These are phyloP conservation scores for Eimeria necatrix DNA, from an alignment of 169 alveolate genomes.

Conservation along the genomic window DNA sequence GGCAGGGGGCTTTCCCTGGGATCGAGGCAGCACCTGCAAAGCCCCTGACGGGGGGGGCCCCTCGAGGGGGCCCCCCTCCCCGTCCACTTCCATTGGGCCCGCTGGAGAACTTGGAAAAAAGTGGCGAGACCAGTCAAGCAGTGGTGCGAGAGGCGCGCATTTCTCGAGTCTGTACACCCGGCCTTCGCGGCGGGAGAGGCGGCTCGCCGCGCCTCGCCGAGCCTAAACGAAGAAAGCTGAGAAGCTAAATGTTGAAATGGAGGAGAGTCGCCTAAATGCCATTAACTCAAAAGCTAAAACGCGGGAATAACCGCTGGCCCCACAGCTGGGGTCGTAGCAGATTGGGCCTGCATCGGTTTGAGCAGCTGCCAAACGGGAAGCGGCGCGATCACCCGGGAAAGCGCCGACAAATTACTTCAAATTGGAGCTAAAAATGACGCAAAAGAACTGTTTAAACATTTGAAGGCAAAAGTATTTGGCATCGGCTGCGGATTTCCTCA, in stretches of 20 bases:
- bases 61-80: conserved; percentile 28
- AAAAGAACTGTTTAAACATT: too few species aligned
- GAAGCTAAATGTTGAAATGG: background rate
- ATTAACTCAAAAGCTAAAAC: background rate
- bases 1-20: conserved; percentile 51
- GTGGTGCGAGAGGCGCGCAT: background rate
- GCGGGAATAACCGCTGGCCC: background rate
- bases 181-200: background rate
- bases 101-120: background rate
- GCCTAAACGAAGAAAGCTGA: background rate
- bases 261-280: background rate
- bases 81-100: conserved; percentile 31
- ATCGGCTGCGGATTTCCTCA: too few species aligned
- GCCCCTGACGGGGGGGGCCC: background rate
- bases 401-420: background rate
- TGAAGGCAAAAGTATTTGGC: too few species aligned
- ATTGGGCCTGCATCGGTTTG: background rate
- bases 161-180: background rate
- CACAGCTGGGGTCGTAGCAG: conserved; percentile 26
- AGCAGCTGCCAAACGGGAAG: background rate
- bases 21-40: background rate
- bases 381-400: background rate
- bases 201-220: too few species aligned
- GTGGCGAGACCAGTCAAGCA: background rate
- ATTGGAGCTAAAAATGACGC: too few species aligned